A percentile compares a stretch with the other conserved stretches of the same genome.
Conservation (phyloP, 1,139 yeast genomes). For the Geotrichum carabidarum region DNA sequence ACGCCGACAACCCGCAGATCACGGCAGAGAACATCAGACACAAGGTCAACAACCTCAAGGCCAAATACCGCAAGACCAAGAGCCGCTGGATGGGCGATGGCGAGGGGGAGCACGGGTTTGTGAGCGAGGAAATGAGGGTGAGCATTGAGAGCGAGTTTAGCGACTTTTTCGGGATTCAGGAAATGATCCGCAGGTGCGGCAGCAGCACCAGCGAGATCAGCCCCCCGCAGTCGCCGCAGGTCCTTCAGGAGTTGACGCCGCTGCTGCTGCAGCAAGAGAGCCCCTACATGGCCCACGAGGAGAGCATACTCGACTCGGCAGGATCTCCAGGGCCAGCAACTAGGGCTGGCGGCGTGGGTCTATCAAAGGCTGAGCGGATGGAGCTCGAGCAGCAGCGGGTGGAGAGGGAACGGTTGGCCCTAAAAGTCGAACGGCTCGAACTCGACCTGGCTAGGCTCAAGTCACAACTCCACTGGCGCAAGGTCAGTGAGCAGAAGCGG, state of each 20-base stretch:
- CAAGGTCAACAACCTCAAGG: slow-evolving; percentile 14
- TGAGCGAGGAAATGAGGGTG: not conserved
- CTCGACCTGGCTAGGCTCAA: slow-evolving; percentile 9
- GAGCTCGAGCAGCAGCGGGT: not conserved
- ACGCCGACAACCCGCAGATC: slow-evolving; percentile 9
- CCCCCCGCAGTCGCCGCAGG: not conserved
- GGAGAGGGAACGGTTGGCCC: slow-evolving; percentile 1
- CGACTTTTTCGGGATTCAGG: slow-evolving; percentile 9
- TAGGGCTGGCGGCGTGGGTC: not conserved
- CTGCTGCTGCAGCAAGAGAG: not conserved
- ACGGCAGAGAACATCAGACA: slow-evolving; percentile 16
- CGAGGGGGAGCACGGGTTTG: not conserved
- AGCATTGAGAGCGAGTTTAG: slow-evolving; percentile 10
- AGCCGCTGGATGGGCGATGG: not conserved
- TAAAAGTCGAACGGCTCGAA: slow-evolving; percentile 5
- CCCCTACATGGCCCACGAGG: not conserved
- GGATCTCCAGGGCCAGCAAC: not conserved
- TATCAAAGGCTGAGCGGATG: not conserved
- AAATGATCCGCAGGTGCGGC: slow-evolving; percentile 6
- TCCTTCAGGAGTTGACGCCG: not conserved
- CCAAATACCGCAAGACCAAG: slow-evolving; percentile 11
- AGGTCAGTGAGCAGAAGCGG: not conserved
- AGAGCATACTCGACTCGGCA: no score
- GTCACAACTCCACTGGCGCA: not conserved
- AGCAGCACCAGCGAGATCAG: not conserved